Conservation (phyloP, 495 filamentous ascomycete species). For the Neurospora sp. region DNA sequence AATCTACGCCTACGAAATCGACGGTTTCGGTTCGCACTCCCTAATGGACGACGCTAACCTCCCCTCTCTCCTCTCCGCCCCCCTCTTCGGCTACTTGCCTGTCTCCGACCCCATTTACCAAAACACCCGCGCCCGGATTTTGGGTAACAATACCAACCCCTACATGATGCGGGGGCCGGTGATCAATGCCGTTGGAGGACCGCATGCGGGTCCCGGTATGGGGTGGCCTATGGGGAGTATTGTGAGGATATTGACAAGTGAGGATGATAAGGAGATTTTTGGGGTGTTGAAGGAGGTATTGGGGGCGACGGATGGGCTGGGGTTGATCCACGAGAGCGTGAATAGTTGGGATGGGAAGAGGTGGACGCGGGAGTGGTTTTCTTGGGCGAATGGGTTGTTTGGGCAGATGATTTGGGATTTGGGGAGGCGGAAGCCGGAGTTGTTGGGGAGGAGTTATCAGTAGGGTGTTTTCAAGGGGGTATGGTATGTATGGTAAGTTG, state of each 20-base stretch:
- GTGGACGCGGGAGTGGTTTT: constrained; percentile 60
- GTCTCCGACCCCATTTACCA: constrained; percentile 36
- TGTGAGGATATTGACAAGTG: constrained; percentile 31
- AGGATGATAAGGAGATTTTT: constrained; percentile 39
- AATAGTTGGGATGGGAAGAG: constrained; percentile 37
- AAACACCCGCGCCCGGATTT: constrained; percentile 39
- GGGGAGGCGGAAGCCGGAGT: constrained; percentile 28
- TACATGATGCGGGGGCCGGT: constrained; percentile 48
- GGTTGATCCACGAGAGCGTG: constrained; percentile 53
- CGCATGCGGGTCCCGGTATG: constrained; percentile 45
- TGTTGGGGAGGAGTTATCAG: constrained; percentile 32
- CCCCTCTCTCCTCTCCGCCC: constrained; percentile 44
- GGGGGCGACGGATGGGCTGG: constrained; percentile 44
- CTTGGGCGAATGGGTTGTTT: constrained; percentile 61
- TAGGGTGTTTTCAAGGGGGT: background rate
- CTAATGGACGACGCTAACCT: constrained; percentile 59
- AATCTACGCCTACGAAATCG: constrained; percentile 52
- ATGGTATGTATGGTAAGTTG: background rate
- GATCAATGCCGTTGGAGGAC: constrained; percentile 45
- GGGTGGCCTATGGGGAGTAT: constrained; percentile 53
- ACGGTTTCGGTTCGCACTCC: constrained; percentile 47
- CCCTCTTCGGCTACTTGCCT: constrained; percentile 41
- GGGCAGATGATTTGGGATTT: constrained; percentile 56
- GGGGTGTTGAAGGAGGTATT: constrained; percentile 37
- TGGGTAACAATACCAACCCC: constrained; percentile 38